A percentile compares a stretch with the other conserved stretches of the same genome.
phyloP scores from a whole-genome alignment of 176 grass and related monocot genomes.

The Hsuehochloa calcarea region DNA sequence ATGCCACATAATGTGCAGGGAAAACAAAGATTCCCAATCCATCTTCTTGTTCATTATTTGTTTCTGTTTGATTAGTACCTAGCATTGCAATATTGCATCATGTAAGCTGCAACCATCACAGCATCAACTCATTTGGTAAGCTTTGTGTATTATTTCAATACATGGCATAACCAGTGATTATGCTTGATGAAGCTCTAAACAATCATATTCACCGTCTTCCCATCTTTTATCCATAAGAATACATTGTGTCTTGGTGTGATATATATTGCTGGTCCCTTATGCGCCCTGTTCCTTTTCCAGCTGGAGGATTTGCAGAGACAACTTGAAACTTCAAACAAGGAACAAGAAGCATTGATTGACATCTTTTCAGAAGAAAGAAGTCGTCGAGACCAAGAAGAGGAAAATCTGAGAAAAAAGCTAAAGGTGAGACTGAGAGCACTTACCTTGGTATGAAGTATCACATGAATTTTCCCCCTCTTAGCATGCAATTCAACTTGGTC shows the following conservation, averaged over 20 bases:
- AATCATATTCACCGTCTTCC: not conserved
- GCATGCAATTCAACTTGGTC: not conserved
- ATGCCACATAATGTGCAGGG: not conserved
- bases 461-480: not conserved
- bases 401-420: slow-evolving; percentile 71
- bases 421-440: slow-evolving; percentile 52
- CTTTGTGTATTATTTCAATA: not conserved
- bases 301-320: slow-evolving; percentile 72
- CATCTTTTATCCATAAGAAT: not conserved
- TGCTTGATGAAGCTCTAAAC: not conserved
- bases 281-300: slow-evolving; percentile 41
- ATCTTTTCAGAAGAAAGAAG: slow-evolving; percentile 96
- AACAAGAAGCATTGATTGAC: slow-evolving; percentile 88
- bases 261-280: not conserved
- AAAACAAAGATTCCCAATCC: not conserved
- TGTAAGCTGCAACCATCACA: not conserved
- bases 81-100: not conserved
- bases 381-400: slow-evolving; percentile 75
- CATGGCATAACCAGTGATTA: not conserved
- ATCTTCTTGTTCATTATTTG: not conserved
- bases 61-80: slow-evolving; percentile 1
- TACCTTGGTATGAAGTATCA: not conserved
- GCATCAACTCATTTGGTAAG: not conserved
- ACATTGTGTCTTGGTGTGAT: not conserved
- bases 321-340: slow-evolving; percentile 69